phyloP scores from a whole-genome alignment of 352 stramenopile genomes.

The Lagenidium giganteum region DNA sequence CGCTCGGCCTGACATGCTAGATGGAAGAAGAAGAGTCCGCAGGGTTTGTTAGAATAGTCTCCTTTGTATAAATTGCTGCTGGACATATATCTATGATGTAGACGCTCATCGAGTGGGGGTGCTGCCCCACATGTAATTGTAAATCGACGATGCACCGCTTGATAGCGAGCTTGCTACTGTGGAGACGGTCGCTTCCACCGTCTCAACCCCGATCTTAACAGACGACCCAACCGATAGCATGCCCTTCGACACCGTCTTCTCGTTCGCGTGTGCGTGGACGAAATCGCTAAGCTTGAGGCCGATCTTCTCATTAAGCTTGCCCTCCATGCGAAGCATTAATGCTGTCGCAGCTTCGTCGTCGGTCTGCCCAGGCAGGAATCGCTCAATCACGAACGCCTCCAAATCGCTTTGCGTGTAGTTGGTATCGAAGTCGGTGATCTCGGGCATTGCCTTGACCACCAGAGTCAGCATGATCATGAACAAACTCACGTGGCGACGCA shows the following conservation, averaged over 20 bases:
- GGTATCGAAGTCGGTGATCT: conserved; percentile 82
- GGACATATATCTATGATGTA: too few relatives aligned
- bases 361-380: conserved; percentile 74
- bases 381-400: conserved; percentile 79
- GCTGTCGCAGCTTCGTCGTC: conserved; percentile 79
- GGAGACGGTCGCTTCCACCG: conserved; percentile 64
- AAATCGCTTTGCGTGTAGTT: conserved; percentile 85
- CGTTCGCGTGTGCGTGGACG: conserved; percentile 79
- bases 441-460: conserved; percentile 74
- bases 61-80: too few relatives aligned
- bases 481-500: conserved; percentile 78
- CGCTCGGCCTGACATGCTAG: too few relatives aligned
- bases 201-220: conserved; percentile 77
- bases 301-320: conserved; percentile 85
- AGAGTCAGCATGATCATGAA: conserved; percentile 86
- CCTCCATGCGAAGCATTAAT: conserved; percentile 80
- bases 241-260: conserved; percentile 81
- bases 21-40: too few relatives aligned
- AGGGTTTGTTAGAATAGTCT: too few relatives aligned
- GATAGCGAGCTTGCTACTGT: conserved; percentile 75
- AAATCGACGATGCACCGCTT: conserved; percentile 71
- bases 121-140: conserved; percentile 82
- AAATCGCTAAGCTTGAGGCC: conserved; percentile 83
- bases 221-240: conserved; percentile 76
- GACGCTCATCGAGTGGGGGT: neutral